A percentile compares a stretch with the other conserved stretches of the same genome.
phyloP scores from a whole-genome alignment of 176 grass and related monocot genomes.

The Avena atlantica region DNA sequence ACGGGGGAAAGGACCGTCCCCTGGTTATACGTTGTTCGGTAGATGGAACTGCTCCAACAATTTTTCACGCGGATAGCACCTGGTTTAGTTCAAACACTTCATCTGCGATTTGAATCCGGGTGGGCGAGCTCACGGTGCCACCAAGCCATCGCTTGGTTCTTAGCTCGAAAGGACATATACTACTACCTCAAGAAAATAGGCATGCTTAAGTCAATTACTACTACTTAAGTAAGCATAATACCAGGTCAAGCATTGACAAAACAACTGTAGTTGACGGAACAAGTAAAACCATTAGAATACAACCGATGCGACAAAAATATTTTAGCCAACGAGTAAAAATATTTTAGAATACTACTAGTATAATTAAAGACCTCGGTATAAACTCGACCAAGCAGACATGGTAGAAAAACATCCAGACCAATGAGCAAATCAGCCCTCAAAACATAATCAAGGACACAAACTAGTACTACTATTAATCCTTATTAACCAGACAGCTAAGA shows the following conservation, averaged over 20 bases:
- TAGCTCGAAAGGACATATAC: neutral
- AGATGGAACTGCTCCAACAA: no score
- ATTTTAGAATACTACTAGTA: no score
- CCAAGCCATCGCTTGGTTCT: no score
- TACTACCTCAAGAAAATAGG: neutral
- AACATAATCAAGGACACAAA: constrained; percentile 6
- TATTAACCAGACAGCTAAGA: constrained; percentile 16
- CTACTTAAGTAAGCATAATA: neutral
- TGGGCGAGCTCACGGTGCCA: no score
- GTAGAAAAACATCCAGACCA: neutral
- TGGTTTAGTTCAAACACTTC: no score
- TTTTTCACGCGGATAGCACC: no score
- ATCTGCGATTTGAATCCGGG: no score
- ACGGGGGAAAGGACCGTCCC: no score
- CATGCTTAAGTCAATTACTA: neutral
- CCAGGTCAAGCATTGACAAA: constrained; percentile 16
- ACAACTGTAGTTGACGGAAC: neutral
- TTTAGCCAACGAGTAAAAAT: neutral
- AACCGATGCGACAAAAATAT: neutral
- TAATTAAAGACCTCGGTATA: constrained; percentile 25
- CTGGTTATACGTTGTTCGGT: no score
- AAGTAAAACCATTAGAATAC: constrained; percentile 18
- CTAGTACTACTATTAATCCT: constrained; percentile 3
- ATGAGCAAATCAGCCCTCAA: neutral
- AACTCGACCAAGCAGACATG: neutral